These are phyloP conservation scores for Rhizoclosmatium sp. DNA, from an alignment of 192 early-diverging fungal species.

Conservation along the genomic window DNA sequence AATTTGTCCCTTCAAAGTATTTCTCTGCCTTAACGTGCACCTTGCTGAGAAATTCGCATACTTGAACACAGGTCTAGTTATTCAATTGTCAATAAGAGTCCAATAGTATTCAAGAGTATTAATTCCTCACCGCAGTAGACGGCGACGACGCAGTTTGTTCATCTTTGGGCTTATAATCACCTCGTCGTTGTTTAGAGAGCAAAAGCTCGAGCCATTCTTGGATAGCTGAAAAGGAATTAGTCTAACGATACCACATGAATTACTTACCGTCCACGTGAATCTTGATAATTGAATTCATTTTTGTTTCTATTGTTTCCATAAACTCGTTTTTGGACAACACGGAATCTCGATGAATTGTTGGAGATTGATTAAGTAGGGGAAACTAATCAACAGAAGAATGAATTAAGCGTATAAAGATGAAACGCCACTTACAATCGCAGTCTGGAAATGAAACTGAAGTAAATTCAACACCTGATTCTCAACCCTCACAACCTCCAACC, in stretches of 20 bases:
- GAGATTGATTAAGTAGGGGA: constrained; percentile 69
- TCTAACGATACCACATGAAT: neutral
- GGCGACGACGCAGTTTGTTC: constrained; percentile 67
- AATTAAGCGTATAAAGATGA: neutral
- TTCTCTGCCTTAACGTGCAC: constrained; percentile 67
- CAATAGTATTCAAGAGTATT: neutral
- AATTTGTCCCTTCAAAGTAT: constrained; percentile 78
- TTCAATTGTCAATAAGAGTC: neutral
- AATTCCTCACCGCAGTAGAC: constrained; percentile 42
- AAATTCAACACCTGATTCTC: constrained; percentile 77
- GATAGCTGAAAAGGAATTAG: constrained; percentile 56
- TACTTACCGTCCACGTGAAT: constrained; percentile 72
- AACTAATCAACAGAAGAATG: constrained; percentile 52
- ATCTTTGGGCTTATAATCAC: constrained; percentile 92
- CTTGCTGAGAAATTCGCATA: constrained; percentile 77
- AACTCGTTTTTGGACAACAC: constrained; percentile 89
- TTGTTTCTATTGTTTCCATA: constrained; percentile 81
- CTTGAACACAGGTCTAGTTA: constrained; percentile 77
- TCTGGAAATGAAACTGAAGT: constrained; percentile 84
- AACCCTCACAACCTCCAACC: constrained; percentile 69
- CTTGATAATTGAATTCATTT: constrained; percentile 80
- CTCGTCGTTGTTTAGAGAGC: constrained; percentile 81
- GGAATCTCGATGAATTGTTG: constrained; percentile 84
- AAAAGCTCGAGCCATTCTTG: constrained; percentile 73
- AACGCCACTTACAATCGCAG: constrained; percentile 26